phyloP scores from a whole-genome alignment of 2,329 filamentous ascomycete species.

The Neonectria faginata region DNA sequence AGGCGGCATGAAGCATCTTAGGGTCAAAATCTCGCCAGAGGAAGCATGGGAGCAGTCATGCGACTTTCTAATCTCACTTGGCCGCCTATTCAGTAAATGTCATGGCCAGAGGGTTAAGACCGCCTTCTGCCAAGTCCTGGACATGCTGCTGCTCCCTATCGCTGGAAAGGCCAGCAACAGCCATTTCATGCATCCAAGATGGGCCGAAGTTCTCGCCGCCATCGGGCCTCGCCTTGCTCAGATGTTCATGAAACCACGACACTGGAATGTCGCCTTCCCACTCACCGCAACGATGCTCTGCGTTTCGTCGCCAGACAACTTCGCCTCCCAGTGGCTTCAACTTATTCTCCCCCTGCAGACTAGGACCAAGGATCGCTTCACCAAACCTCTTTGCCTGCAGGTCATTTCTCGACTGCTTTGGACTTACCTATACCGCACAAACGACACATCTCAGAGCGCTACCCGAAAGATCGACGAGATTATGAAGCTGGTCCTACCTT shows the following conservation, averaged over 20 bases:
- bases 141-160: conserved; percentile 86
- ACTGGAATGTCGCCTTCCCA: conserved; percentile 91
- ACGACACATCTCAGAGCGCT: conserved; percentile 75
- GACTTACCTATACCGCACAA: conserved; percentile 91
- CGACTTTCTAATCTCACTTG: conserved; percentile 86
- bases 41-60: conserved; percentile 87
- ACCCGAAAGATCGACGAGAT: conserved; percentile 90
- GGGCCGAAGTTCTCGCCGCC: conserved; percentile 85
- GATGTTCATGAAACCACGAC: conserved; percentile 90
- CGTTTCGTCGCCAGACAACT: conserved; percentile 85
- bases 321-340: conserved; percentile 87
- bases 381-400: conserved; percentile 84
- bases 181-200: conserved; percentile 84
- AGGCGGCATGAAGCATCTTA: conserved; percentile 90
- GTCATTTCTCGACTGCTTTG: conserved; percentile 91
- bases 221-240: conserved; percentile 83
- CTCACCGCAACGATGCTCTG: conserved; percentile 89
- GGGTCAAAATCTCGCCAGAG: conserved; percentile 78
- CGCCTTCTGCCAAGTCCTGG: conserved; percentile 92
- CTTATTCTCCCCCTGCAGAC: conserved; percentile 81
- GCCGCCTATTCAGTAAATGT: conserved; percentile 83
- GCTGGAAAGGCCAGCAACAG: conserved; percentile 81
- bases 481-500: conserved; percentile 83
- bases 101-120: conserved; percentile 93
- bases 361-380: conserved; percentile 84